A percentile compares a stretch with the other conserved stretches of the same genome.
Conservation (phyloP, 2,329 filamentous ascomycete species). For the Calonectria multiphialidica region DNA sequence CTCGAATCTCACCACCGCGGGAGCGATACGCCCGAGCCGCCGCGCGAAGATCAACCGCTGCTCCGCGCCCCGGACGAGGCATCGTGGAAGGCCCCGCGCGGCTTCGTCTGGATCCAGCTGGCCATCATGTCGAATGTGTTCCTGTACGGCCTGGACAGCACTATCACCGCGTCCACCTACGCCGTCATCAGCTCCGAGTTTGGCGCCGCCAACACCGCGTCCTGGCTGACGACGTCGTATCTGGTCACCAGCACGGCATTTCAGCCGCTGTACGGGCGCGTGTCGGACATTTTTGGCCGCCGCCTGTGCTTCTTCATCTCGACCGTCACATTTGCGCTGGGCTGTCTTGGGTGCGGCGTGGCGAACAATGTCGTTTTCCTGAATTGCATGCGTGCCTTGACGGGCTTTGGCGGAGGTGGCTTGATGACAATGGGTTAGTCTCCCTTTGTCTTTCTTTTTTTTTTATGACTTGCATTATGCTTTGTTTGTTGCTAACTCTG, state of each 20-base stretch:
- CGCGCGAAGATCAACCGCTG: conserved; percentile 38
- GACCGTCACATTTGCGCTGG: conserved; percentile 70
- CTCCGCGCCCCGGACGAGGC: conserved; percentile 36
- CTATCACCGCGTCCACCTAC: conserved; percentile 80
- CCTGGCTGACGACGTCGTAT: conserved; percentile 81
- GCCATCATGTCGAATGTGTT: conserved; percentile 76
- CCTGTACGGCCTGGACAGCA: conserved; percentile 77
- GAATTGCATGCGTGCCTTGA: conserved; percentile 74
- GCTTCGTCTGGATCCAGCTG: conserved; percentile 70
- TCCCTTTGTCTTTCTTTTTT: not conserved
- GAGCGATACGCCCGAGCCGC: not conserved
- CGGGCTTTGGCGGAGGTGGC: conserved; percentile 78
- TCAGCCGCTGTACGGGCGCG: conserved; percentile 77
- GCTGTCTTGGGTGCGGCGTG: conserved; percentile 74
- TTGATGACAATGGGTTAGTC: conserved; percentile 75
- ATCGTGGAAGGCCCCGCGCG: conserved; percentile 60
- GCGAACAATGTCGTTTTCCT: conserved; percentile 69
- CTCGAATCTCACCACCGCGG: conserved; percentile 6
- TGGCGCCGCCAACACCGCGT: conserved; percentile 77
- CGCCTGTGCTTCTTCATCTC: conserved; percentile 74
- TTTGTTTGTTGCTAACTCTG: not conserved
- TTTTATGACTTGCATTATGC: not conserved
- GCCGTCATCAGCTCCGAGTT: conserved; percentile 83
- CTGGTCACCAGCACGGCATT: conserved; percentile 79
- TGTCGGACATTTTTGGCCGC: conserved; percentile 78